Base-by-base conservation (phyloP, 768 basidiomycete genomes). In the Candolleomyces efflorescens region DNA sequence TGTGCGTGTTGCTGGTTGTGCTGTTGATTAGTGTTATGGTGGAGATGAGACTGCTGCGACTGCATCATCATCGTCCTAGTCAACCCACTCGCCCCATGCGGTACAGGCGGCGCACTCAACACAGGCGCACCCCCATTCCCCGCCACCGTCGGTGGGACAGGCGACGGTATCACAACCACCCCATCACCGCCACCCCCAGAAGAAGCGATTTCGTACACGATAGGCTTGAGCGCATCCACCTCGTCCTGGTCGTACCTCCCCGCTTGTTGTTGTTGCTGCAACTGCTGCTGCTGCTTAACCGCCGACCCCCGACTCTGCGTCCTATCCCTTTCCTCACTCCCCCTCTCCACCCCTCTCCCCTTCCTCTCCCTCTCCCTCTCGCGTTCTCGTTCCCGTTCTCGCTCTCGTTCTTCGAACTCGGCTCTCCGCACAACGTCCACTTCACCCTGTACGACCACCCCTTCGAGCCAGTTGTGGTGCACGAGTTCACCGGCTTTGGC, bases 391-490 rank as follows among this genome's bases (percentile, higher is more conserved):
- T 76, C 58, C 67, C 52, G 65, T 37, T 68, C 68, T 39, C 50
- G 41, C 3, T 47, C 56, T 49, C 20, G 36, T 64, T 86, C 82
- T 60, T 78, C 78, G 55, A 80, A 77, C 65, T 90, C 86, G 23
- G 82, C 79, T 22, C 86, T 75, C 26, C 83, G 75, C 53, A 90
- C 82, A n/a, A 87, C 76, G 65, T 96, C 94, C 23, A 94, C 75
- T 75, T 97, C 94, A 41, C 94, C 94, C 68, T 93, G 91, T 0
- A 97, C 94, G 22, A 87, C 81, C 22, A 92, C 76, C 4, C 84
- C 89, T 13, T 90, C 89, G 6, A 98, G 77, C 94, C 95, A 98
- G 39, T 81, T 78, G 68, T 98, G 94, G 61, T 90, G 86, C 4
- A 83, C 81, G 63, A 97, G 80, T 60, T 97, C 94, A n/a, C 79